Conservation (phyloP, 805 yeast species). For the Starmerella vaccinii region DNA sequence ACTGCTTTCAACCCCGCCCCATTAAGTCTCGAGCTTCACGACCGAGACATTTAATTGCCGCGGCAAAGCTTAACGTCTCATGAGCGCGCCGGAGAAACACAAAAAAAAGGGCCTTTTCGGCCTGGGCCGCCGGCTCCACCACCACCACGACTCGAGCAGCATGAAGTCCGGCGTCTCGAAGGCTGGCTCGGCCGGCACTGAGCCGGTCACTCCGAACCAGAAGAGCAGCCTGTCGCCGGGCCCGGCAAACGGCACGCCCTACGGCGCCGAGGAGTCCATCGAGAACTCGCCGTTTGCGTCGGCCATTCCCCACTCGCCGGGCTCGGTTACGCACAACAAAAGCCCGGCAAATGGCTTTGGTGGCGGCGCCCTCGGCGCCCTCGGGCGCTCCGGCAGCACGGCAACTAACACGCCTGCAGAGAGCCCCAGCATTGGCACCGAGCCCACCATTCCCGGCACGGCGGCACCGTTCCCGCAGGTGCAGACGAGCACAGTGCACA, state of each 20-base stretch:
- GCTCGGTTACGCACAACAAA: conserved; percentile 1
- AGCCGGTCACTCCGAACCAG: neutral
- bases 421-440: neutral
- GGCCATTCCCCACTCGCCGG: conserved; percentile 5
- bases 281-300: conserved; percentile 4
- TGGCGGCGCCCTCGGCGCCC: too few species aligned
- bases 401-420: too few species aligned
- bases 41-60: too few species aligned
- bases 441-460: neutral
- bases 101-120: conserved; percentile 2
- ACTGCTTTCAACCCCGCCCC: too few species aligned
- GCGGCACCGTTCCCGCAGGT: neutral
- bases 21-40: neutral
- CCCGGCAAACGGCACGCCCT: neutral
- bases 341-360: too few species aligned
- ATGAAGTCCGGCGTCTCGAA: neutral
- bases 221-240: neutral
- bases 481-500: neutral
- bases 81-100: neutral
- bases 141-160: neutral
- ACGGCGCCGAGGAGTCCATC: neutral
- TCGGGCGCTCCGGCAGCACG: too few species aligned
- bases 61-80: too few species aligned
- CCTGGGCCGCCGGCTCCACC: neutral
- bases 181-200: neutral